Conservation (phyloP, 192 early-diverging fungal species). For the Coemansia sp. region DNA sequence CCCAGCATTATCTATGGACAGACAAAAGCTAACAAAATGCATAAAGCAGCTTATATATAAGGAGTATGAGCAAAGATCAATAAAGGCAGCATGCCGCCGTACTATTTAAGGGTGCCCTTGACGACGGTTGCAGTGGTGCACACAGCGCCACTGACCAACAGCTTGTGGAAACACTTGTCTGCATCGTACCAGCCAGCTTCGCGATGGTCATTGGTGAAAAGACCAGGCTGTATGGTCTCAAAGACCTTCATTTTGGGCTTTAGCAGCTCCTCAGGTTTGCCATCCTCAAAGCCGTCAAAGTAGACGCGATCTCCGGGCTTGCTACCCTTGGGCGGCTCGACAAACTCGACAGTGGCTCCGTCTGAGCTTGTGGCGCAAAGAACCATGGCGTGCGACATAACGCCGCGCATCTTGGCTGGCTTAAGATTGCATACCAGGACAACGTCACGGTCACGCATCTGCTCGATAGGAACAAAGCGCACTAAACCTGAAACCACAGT, state of each 20-base stretch:
- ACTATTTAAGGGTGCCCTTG: slow-evolving; percentile 70
- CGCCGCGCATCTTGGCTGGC: slow-evolving; percentile 89
- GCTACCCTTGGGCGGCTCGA: slow-evolving; percentile 80
- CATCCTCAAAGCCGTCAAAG: slow-evolving; percentile 85
- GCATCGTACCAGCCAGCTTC: slow-evolving; percentile 65
- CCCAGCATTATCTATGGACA: too few relatives aligned
- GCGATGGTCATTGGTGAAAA: slow-evolving; percentile 69
- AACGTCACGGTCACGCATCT: slow-evolving; percentile 74
- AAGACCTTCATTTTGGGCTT: slow-evolving; percentile 99
- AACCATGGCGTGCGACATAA: slow-evolving; percentile 96
- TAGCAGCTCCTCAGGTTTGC: slow-evolving; percentile 81
- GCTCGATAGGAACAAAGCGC: slow-evolving; percentile 84
- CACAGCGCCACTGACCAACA: slow-evolving; percentile 45
- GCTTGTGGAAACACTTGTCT: slow-evolving; percentile 53
- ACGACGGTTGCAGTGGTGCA: slow-evolving; percentile 65
- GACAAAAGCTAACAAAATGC: too few relatives aligned
- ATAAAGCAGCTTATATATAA: too few relatives aligned
- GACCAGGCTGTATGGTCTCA: slow-evolving; percentile 92
- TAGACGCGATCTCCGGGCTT: slow-evolving; percentile 88
- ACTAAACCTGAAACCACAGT: slow-evolving; percentile 92
- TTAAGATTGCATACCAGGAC: slow-evolving; percentile 92
- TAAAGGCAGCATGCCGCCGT: background rate
- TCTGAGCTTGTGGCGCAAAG: slow-evolving; percentile 82
- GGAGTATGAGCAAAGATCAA: background rate
- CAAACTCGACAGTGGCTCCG: slow-evolving; percentile 86